phyloP scores from a whole-genome alignment of 495 filamentous ascomycete genomes.

The Hypomontagnella monticulosa region DNA sequence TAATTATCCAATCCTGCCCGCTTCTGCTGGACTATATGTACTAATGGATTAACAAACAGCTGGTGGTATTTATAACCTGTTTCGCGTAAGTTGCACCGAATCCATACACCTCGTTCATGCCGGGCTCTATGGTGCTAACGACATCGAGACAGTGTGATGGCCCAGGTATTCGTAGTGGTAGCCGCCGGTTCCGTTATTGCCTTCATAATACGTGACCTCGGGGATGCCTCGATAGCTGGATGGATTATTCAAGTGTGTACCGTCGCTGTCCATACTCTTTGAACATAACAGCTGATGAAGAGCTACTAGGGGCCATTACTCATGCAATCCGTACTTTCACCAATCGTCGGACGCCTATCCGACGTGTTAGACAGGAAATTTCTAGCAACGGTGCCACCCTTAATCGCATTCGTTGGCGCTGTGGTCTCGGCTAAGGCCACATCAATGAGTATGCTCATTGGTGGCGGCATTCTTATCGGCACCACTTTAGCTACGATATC shows the following conservation, averaged over 20 bases:
- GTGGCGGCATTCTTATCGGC: slow-evolving; percentile 65
- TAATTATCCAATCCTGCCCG: neutral
- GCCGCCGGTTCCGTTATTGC: slow-evolving; percentile 65
- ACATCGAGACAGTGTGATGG: slow-evolving; percentile 48
- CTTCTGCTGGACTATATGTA: neutral
- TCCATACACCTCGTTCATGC: neutral
- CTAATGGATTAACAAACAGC: slow-evolving; percentile 30
- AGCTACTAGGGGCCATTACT: slow-evolving; percentile 58
- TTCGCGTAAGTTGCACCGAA: slow-evolving; percentile 45
- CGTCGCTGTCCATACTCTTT: neutral
- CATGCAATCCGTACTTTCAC: slow-evolving; percentile 64
- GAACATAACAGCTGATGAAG: slow-evolving; percentile 8
- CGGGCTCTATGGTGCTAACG: neutral
- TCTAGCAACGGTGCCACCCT: slow-evolving; percentile 58
- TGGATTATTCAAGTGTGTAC: slow-evolving; percentile 62
- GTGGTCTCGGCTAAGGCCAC: slow-evolving; percentile 63
- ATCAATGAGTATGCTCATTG: slow-evolving; percentile 63
- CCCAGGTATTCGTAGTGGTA: slow-evolving; percentile 64
- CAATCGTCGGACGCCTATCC: slow-evolving; percentile 63
- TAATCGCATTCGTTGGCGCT: slow-evolving; percentile 63
- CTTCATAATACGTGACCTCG: slow-evolving; percentile 63
- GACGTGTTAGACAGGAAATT: slow-evolving; percentile 65
- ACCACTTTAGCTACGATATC: slow-evolving; percentile 61
- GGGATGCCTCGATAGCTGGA: slow-evolving; percentile 58
- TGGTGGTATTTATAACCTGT: slow-evolving; percentile 52